Evolutionary conservation across 2,329 filamentous ascomycete species (phyloP), one percentile per base, ranked within the genome.

Genomic region (Colletotrichum brevisporum): DNA sequence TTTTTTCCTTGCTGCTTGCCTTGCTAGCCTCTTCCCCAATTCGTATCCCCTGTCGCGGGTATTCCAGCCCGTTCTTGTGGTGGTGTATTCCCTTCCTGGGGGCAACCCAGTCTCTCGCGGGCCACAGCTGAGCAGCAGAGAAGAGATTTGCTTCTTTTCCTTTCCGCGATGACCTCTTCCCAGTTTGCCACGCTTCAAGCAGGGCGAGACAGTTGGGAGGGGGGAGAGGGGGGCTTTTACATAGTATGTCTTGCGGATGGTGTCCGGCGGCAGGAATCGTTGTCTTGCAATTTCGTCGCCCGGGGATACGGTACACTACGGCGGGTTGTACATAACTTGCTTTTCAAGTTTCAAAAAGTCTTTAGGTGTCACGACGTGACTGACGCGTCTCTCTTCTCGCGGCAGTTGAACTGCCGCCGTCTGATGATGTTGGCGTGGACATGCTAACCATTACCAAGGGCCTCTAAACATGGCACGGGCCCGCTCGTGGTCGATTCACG

Each of bases 111-210:
- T 21, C 27, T 48, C 59, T 62, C 59, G n/a, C 31, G 26, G 24
- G 27, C 24, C 50, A 41, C 6, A 16, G 13, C 41, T 43, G 41
- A 15, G 41, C 13, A 15, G 41, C 13, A 43, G 12, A 61, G 15
- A 15, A 15, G 13, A n/a, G 24, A 53, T 9, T 24, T 43, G 15
- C 36, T 45, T 62, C 41, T 5, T 53, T 18, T 21, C 58, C 27
- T 53, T 39, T 24, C 59, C 21, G 18, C 26, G 31, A 45, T 50
- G 50, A 54, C 21, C 18, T 36, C 10, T 31, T 45, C 13, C 24
- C 13, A 67, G 65, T 68, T 65, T 68, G 66, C 61, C 53, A 65
- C 54, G 59, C 48, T 18, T 54, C 66, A 65, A 65, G 54, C 66
- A 47, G 47, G 47, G 47, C 47, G 47, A 43, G 47, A 50, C 47